These are phyloP conservation scores for Trichocomaceae sp. DNA, from an alignment of 2,329 filamentous ascomycete genomes.

Conservation along the genomic window DNA sequence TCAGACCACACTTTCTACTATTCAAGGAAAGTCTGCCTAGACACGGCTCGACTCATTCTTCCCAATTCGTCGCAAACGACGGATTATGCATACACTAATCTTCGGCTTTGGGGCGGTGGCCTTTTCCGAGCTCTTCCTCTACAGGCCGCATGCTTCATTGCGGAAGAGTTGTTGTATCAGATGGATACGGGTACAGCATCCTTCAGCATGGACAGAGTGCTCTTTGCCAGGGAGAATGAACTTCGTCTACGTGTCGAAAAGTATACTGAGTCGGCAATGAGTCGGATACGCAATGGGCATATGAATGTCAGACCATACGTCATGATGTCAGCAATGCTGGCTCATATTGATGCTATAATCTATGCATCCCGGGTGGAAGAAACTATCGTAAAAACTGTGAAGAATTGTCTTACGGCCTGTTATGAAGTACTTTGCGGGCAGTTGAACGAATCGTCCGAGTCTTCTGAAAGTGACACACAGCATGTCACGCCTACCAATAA, in stretches of 20 bases:
- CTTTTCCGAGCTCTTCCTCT: background rate
- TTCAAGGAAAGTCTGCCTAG: conserved; percentile 5
- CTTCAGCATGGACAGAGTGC: background rate
- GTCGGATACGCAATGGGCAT: background rate
- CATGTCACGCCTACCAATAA: background rate
- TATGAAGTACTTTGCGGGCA: conserved; percentile 1
- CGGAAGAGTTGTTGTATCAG: background rate
- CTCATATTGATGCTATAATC: background rate
- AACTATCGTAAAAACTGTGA: background rate
- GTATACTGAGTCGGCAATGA: background rate
- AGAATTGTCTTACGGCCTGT: background rate
- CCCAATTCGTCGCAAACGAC: background rate
- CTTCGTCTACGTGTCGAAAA: background rate
- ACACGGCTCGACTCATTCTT: background rate
- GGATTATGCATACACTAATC: background rate
- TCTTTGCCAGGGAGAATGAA: background rate
- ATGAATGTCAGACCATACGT: conserved; percentile 1
- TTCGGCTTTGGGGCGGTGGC: conserved; percentile 1
- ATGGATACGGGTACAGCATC: background rate
- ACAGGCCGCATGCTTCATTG: background rate
- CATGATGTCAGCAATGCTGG: background rate
- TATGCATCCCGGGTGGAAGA: background rate
- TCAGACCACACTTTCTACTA: background rate
- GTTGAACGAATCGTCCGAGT: background rate
- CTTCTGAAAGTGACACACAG: background rate